Evolutionary conservation across 78 protist genomes (phyloP), one percentile per base, ranked within the genome.

Genomic region (Cavenderia fasciculata): DNA sequence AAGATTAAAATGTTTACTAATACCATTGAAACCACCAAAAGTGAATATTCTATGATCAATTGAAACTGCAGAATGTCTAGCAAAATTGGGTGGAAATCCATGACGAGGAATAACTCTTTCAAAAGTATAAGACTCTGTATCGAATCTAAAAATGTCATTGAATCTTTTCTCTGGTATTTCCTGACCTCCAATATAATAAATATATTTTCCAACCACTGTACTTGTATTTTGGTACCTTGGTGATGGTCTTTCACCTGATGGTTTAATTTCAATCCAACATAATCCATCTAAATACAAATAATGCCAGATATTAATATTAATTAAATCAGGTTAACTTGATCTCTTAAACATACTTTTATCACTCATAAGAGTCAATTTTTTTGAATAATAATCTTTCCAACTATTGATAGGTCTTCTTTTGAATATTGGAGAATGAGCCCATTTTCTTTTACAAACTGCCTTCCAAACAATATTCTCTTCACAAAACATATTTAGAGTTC

Each of bases 181-280:
- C 27, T 76, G 86, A 0, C 94, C 94, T 21, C 94, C 94, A 14
- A 89, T 89, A 52, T 61, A 87, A 52, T 69, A 69, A 38, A 87
- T 87, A 70, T 14, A 44, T n/a, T 73, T 59, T 4, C 86, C 86
- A 47, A 87, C 62, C 0, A 43, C 86, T 2, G 86, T 87, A 34
- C 93, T 77, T 11, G 93, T 70, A 47, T 87, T 85, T 59, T 75
- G 88, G 59, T 72, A 87, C 44, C 93, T 54, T 49, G 93, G 72
- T 1, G 93, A 63, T 38, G 84, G 93, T 38, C 21, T 63, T 21
- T 63, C 72, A 21, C 72, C 72, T 5, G 72, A 40, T 12, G 76
- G 41, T 3, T 31, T 52, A 12, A 82, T 82, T 44, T 82, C 78
- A 16, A 57, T 68, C 90, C 90, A 82, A 57, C 61, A 54, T 68